Evolutionary conservation across 1,284 basidiomycete species (phyloP), one percentile per base, ranked within the genome.

Genomic region (Ceratobasidium theobromae): DNA sequence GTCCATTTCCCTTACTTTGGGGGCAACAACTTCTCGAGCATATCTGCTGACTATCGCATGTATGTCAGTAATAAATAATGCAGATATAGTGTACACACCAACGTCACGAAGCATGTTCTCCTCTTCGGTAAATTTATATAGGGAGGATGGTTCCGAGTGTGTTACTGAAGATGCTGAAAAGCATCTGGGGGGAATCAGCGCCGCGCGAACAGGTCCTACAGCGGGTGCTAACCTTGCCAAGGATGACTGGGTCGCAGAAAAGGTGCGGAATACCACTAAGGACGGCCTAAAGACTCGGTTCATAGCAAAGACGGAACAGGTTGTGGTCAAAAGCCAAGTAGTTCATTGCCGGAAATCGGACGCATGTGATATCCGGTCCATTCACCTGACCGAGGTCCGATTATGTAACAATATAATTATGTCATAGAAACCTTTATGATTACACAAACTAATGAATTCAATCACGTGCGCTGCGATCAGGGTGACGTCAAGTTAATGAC

Each of bases 1-100:
- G 76, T 99, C 96, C 97, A 99, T 99, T 74, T 95, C 92, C 43
- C 88, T 85, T 65, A 98, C 95, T 75, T 87, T 92, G 49, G 97
- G 96, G 9, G 79, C 90, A 23, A 99, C 86, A 33, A 96, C 87
- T 65, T 98, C 94, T 68, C 85, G 80, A 0, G 96, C 93, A 72
- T 98, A 98, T 43, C 90, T 86, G 73, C 84, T 83, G 25, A 97
- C 95, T 93, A 69, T 18, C 46, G n/a, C 6, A 25, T 21, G 41
- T 16, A 49, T 41, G n/a, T 28, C 25, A 65, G 8, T 52, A 12
- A 60, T 53, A 12, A 1, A 28, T 68, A 41, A 33, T 30, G 4
- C n/a, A 28, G 28, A 46, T 30, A 18, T 12, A 16, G 6, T 38
- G 16, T 45, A 71, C 78, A 72, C 71, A 94, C 93, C 93, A 12